A percentile compares a stretch with the other conserved stretches of the same genome.
Evolutionary conservation across 495 filamentous ascomycete species (phyloP).

Genomic region (Staphylotrichum tortipilum): DNA sequence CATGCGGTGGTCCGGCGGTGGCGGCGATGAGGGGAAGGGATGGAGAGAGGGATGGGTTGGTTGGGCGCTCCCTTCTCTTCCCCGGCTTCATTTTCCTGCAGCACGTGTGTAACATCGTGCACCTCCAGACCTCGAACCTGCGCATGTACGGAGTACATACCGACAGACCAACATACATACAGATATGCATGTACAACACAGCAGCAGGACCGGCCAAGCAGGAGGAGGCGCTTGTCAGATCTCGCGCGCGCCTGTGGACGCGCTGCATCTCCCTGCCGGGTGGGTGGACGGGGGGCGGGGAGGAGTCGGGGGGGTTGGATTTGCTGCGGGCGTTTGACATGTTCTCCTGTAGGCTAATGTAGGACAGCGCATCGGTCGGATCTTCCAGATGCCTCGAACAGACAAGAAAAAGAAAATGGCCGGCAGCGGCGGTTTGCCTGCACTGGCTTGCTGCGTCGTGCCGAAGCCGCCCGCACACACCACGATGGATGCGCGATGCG

Average conservation of each 20-base stretch:
- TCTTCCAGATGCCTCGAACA: constrained; percentile 6
- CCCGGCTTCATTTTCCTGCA: constrained; percentile 1
- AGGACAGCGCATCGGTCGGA: constrained; percentile 17
- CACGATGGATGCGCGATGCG: too few species aligned
- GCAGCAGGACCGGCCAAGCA: too few species aligned
- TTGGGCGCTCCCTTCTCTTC: neutral
- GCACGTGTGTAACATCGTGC: neutral
- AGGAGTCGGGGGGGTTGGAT: too few species aligned
- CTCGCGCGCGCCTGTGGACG: constrained; percentile 1
- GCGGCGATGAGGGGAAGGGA: neutral
- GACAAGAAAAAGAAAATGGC: too few species aligned
- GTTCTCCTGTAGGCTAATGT: constrained; percentile 14
- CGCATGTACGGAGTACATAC: too few species aligned
- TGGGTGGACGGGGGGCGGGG: too few species aligned
- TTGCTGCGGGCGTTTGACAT: neutral
- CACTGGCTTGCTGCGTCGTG: constrained; percentile 14
- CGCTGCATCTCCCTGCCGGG: neutral
- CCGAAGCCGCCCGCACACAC: constrained; percentile 20
- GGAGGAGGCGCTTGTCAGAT: constrained; percentile 6
- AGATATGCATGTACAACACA: neutral
- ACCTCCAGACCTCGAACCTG: too few species aligned
- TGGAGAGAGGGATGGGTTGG: neutral
- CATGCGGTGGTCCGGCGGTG: neutral
- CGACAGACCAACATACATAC: too few species aligned
- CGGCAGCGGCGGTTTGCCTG: too few species aligned